Conservation (phyloP, 805 yeast genomes). For the Sugiyamaella valdiviana region DNA sequence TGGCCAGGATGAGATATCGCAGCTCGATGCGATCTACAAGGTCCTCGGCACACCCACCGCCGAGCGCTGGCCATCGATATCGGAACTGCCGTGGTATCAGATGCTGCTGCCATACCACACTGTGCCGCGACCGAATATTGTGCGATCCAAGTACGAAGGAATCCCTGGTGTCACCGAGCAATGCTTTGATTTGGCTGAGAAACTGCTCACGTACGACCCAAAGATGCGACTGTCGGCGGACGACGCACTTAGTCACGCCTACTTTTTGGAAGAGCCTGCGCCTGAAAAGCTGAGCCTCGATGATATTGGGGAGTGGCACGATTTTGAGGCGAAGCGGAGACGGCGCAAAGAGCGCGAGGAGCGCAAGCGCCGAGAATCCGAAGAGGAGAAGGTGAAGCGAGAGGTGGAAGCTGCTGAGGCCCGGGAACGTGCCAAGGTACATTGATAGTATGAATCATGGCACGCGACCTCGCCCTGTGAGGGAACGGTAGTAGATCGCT, state of each 20-base stretch:
- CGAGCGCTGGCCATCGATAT: slow-evolving; percentile 72
- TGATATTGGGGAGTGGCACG: slow-evolving; percentile 91
- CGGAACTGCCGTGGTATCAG: slow-evolving; percentile 86
- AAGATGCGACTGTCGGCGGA: slow-evolving; percentile 56
- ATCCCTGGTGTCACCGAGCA: slow-evolving; percentile 40
- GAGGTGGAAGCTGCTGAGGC: neutral
- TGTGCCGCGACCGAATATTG: slow-evolving; percentile 29
- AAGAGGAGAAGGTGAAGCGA: neutral
- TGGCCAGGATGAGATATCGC: slow-evolving; percentile 84
- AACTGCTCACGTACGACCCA: slow-evolving; percentile 66
- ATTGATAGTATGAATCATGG: too few relatives aligned
- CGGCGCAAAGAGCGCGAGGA: slow-evolving; percentile 42
- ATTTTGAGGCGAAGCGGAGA: slow-evolving; percentile 84
- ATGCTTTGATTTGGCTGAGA: slow-evolving; percentile 54
- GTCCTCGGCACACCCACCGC: slow-evolving; percentile 81
- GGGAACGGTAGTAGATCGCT: too few relatives aligned
- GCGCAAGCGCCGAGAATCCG: neutral
- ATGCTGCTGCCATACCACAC: slow-evolving; percentile 54
- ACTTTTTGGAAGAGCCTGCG: slow-evolving; percentile 63
- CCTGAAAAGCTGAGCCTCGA: slow-evolving; percentile 53
- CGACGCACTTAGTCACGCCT: slow-evolving; percentile 62
- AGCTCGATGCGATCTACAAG: slow-evolving; percentile 66
- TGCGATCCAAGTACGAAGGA: slow-evolving; percentile 39
- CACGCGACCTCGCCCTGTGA: too few relatives aligned
- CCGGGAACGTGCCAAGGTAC: neutral